phyloP scores from a whole-genome alignment of 352 stramenopile genomes.

The Thraustochytrium sp. region DNA sequence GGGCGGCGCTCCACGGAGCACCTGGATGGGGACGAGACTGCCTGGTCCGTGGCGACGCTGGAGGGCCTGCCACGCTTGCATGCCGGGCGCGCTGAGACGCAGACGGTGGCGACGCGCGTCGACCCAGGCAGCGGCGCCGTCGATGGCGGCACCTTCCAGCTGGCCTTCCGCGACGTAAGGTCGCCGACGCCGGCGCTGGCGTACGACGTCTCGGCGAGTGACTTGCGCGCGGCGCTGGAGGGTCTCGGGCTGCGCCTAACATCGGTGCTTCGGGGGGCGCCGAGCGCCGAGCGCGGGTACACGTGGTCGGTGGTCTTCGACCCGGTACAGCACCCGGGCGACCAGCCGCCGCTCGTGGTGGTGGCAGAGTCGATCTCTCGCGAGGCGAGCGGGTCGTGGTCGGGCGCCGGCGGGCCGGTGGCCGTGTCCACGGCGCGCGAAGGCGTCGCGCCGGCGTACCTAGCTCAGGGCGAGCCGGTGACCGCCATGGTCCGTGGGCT shows the following conservation, averaged over 20 bases:
- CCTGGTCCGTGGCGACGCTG: background rate
- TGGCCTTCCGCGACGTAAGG: background rate
- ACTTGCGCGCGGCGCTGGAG: background rate
- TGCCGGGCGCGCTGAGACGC: background rate
- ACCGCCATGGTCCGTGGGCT: background rate
- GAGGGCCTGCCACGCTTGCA: background rate
- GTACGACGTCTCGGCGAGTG: background rate
- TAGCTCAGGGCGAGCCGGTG: background rate
- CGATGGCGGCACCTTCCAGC: background rate
- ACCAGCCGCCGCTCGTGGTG: background rate
- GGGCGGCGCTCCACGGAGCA: background rate
- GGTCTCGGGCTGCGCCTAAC: background rate
- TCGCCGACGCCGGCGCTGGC: background rate
- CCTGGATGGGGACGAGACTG: background rate
- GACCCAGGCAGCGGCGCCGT: background rate
- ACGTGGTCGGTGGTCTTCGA: conserved; percentile 28
- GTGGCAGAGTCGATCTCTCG: background rate
- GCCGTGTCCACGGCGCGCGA: background rate
- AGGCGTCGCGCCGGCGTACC: background rate
- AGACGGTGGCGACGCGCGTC: background rate
- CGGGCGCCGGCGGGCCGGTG: background rate
- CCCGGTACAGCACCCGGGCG: background rate
- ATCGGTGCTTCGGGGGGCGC: background rate
- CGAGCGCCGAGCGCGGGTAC: background rate
- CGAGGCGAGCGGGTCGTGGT: background rate